Evolutionary conservation across 768 basidiomycete species (phyloP), one percentile per base, ranked within the genome.

Genomic region (Gymnopilus junonius): DNA sequence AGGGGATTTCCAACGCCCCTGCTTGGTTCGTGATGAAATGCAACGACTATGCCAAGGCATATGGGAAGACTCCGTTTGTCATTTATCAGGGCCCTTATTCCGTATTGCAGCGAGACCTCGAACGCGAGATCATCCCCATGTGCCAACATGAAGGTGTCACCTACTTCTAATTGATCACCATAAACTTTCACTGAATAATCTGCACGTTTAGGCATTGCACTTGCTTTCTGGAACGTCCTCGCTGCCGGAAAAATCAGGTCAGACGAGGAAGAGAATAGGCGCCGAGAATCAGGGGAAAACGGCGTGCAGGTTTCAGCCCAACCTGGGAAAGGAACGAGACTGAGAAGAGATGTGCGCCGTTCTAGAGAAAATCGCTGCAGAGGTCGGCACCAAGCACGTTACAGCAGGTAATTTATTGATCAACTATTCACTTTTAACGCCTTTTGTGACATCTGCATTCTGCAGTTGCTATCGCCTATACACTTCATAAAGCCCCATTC

Each of bases 101-200:
- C 63, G 70, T 80, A 29, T 70, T 82, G 65, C 62, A 76, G 4
- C 76, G 86, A 34, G 79, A 81, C 25, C 74, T 86, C 51, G 85
- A 87, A 69, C 77, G 85, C 12, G 85, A 86, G 2, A 82, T 85
- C 57, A 80, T 87, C 53, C 80, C 81, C 11, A 82, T 76, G 82
- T 79, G 70, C 55, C 75, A 69, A 60, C 74, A 60, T 51, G 78
- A 70, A 80, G 83, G 73, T 83, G 74, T n/a, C 74, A 0, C 58
- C 59, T 1, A 61, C 63, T 12, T 58, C 64, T 0, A 57, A 76
- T 6, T 27, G 14, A 76, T 6, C 29, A 15, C 14, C 15, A 8
- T n/a, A n/a, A n/a, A n/a, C n/a, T n/a, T n/a, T n/a, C n/a, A n/a
- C n/a, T n/a, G n/a, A n/a, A n/a, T n/a, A n/a, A n/a, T n/a, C n/a